A percentile compares a stretch with the other conserved stretches of the same genome.
Evolutionary conservation across 106 monocot genomes (phyloP).

Genomic region (Cymbidium sinense): DNA sequence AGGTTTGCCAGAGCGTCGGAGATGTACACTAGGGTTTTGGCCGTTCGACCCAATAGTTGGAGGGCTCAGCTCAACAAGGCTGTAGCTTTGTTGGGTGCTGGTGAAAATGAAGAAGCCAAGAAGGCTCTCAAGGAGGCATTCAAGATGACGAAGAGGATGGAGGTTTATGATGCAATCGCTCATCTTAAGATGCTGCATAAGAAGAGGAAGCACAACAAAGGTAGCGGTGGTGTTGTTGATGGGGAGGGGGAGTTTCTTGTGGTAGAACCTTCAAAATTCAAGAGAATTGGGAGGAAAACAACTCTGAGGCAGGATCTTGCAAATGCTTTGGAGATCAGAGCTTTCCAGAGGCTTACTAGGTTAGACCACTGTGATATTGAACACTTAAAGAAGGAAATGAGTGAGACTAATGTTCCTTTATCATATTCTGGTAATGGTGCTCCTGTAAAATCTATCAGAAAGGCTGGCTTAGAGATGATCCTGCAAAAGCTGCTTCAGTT

Average conservation of each 20-base stretch:
- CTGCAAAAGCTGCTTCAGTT: conserved; percentile 64
- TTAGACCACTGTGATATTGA: conserved; percentile 65
- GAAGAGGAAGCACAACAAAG: conserved; percentile 43
- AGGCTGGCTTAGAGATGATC: conserved; percentile 86
- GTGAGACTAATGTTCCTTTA: conserved; percentile 71
- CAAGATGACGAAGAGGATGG: conserved; percentile 92
- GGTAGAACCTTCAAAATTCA: conserved; percentile 80
- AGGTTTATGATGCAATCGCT: conserved; percentile 87
- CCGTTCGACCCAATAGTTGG: conserved; percentile 74
- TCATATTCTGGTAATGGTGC: conserved; percentile 76
- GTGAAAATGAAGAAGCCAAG: conserved; percentile 78
- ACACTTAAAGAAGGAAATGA: conserved; percentile 72
- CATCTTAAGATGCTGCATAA: conserved; percentile 85
- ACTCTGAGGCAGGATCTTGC: conserved; percentile 77
- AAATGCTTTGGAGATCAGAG: conserved; percentile 82
- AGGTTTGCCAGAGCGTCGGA: conserved; percentile 82
- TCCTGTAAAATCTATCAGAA: conserved; percentile 85
- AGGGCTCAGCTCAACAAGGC: conserved; percentile 90
- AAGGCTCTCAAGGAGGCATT: conserved; percentile 91
- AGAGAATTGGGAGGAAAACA: conserved; percentile 69
- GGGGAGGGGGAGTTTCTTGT: conserved; percentile 42
- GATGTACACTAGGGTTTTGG: conserved; percentile 89
- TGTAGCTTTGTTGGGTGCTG: conserved; percentile 73
- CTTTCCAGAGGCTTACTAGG: conserved; percentile 76
- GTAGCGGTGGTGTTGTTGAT: conserved; percentile 18